Percentiles rank a stretch among this genome's conserved stretches.
phyloP scores from a whole-genome alignment of 2,329 filamentous ascomycete species.

The Alternaria sp. region DNA sequence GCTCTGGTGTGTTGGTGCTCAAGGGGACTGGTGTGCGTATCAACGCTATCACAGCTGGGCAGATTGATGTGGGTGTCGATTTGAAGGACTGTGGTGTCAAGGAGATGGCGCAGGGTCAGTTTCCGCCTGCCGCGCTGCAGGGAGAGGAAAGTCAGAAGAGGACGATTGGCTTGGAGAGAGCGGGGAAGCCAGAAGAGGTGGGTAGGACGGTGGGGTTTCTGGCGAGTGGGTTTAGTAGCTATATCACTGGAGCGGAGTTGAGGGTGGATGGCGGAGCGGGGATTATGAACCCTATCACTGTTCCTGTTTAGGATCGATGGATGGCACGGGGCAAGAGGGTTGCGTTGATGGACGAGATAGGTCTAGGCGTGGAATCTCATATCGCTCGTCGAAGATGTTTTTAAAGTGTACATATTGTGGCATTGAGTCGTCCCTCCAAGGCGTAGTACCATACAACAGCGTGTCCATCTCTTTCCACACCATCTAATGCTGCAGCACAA shows the following conservation, averaged over 20 bases:
- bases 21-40: conserved; percentile 67
- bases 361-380: background rate
- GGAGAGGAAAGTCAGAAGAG: conserved; percentile 58
- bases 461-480: background rate
- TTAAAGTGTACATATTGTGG: background rate
- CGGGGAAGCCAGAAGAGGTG: conserved; percentile 66
- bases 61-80: conserved; percentile 59
- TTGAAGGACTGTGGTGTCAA: conserved; percentile 51
- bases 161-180: conserved; percentile 66
- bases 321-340: background rate
- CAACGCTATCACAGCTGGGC: conserved; percentile 61
- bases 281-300: conserved; percentile 53
- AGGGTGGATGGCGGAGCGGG: conserved; percentile 68
- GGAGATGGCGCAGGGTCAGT: conserved; percentile 61
- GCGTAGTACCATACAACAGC: background rate
- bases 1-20: conserved; percentile 64
- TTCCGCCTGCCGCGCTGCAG: conserved; percentile 65
- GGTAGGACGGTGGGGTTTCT: conserved; percentile 69
- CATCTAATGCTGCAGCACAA: conserved; percentile 63
- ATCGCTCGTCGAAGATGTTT: background rate
- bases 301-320: conserved; percentile 38
- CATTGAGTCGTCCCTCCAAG: background rate
- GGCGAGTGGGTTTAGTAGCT: conserved; percentile 68
- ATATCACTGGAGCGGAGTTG: conserved; percentile 69
- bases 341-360: background rate